Evolutionary conservation across 805 yeast species (phyloP).

Genomic region (Candida rishiriensis): DNA sequence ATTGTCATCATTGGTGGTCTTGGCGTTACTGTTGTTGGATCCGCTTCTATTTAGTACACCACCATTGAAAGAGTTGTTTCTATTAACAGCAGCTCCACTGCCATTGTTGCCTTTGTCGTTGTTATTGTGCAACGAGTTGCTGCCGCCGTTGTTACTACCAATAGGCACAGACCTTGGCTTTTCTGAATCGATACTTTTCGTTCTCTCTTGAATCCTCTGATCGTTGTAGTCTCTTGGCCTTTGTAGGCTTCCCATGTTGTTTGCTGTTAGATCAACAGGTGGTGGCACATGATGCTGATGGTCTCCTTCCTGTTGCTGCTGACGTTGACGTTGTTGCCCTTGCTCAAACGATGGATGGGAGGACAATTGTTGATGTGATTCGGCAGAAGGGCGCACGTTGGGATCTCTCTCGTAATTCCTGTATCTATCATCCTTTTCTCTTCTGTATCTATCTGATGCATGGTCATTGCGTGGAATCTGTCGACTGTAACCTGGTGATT

Average conservation of each 20-base stretch:
- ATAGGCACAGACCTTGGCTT: background rate
- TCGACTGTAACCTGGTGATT: background rate
- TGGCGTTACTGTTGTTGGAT: background rate
- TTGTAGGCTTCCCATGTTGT: no score
- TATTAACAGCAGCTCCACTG: background rate
- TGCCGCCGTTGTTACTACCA: background rate
- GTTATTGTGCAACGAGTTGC: background rate
- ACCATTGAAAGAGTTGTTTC: no score
- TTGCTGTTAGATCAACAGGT: no score
- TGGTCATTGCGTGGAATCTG: no score
- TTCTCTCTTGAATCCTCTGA: no score
- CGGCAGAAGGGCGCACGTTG: background rate
- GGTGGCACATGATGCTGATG: no score
- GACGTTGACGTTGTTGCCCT: background rate
- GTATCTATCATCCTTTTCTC: background rate
- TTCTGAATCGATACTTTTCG: no score
- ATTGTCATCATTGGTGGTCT: constrained; percentile 2
- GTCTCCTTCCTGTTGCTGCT: background rate
- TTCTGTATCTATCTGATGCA: background rate
- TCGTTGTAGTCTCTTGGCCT: no score
- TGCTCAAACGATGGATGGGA: background rate
- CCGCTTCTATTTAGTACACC: background rate
- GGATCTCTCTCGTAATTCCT: background rate
- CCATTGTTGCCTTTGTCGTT: background rate
- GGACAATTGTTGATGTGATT: background rate